Conservation (phyloP, 345 rosid species). For the Populus tremula region DNA sequence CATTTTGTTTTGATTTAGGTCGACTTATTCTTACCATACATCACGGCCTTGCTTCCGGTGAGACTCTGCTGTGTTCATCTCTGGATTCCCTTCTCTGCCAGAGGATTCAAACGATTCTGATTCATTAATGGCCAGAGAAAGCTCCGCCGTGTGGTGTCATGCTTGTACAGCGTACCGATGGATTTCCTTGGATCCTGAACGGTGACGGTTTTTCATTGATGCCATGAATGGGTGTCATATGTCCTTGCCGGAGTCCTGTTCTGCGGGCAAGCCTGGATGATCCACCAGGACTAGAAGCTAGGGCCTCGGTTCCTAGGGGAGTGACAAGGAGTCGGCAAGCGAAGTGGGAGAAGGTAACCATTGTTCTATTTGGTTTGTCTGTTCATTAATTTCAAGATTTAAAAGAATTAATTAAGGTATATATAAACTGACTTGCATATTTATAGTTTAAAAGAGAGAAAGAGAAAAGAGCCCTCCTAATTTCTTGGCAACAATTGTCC, state of each 20-base stretch:
- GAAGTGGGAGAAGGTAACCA: not conserved
- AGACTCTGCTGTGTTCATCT: not conserved
- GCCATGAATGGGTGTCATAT: not conserved
- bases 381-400: too few species aligned
- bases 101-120: not conserved
- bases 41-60: not conserved
- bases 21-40: too few species aligned
- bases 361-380: too few species aligned
- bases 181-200: too few species aligned
- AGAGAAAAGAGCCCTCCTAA: too few species aligned
- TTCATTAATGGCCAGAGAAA: not conserved
- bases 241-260: too few species aligned
- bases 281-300: not conserved
- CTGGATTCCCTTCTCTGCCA: not conserved
- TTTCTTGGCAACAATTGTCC: too few species aligned
- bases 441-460: too few species aligned
- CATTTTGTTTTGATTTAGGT: not conserved
- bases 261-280: not conserved
- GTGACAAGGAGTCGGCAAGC: not conserved
- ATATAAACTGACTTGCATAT: too few species aligned
- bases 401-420: too few species aligned
- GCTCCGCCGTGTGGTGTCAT: not conserved
- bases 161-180: too few species aligned
- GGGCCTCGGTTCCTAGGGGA: not conserved
- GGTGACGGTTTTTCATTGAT: too few species aligned